Base-by-base conservation (phyloP, 441 rosid species). In the Monsonia emarginata region DNA sequence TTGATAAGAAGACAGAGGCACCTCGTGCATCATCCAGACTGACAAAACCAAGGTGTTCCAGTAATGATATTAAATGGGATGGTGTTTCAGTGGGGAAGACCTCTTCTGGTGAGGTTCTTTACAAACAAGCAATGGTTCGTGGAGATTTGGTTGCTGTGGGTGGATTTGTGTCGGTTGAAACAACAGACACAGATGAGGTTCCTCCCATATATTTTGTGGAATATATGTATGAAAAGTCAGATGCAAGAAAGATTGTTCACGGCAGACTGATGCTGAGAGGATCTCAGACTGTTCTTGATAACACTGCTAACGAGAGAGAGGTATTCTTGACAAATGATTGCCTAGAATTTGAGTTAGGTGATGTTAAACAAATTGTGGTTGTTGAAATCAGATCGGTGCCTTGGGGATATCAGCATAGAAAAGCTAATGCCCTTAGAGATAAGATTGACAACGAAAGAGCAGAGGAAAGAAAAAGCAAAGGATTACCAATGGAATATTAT, bases 221-320 rank as follows among this genome's bases (percentile, higher is more conserved):
- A 67, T 88, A 84, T 75, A 81, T 90, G 96, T 88, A 68, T 65
- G 96, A 93, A 78, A 79, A 70, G 14, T 68, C 73, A 50, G 79
- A 77, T 48, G 82, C 77, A 40, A 80, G 76, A 68, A 88, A 86
- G 75, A 80, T 88, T 87, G 74, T 80, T 69, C 98, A 93, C 65
- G 97, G 96, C 14, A 80, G 82, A 76, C 36, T 80, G 75, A 74
- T 90, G 81, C 66, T 72, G 65, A 79, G 76, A 65, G 97, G 95
- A 63, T 75, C 72, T 14, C 68, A 79, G 72, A 90, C 97, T 1
- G 85, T 93, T 77, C 86, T 93, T 24, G 85, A 85, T 0, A 86
- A 82, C 72, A 77, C 88, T 65, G 85, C 88, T 26, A 85, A 83
- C 61, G 93, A 84, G 71, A 86, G 93, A 64, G 96, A 88, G 75